Evolutionary conservation across 805 yeast genomes (phyloP).

Genomic region (Starmera dryadoides): DNA sequence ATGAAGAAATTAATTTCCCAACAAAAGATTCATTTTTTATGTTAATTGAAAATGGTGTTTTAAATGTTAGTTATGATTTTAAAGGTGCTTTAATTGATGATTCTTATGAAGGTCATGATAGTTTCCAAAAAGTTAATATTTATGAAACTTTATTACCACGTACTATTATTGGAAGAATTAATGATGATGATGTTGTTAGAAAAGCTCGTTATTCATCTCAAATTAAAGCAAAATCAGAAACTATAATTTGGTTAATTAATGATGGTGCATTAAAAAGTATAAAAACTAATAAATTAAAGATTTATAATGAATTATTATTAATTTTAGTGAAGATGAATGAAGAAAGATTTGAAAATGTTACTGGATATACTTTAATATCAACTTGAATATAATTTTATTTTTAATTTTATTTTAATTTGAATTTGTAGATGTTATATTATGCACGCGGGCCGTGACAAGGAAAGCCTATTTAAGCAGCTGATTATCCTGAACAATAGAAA

Average conservation of each 20-base stretch:
- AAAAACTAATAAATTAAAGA: constrained; percentile 38
- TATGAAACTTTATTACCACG: constrained; percentile 43
- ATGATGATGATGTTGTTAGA: constrained; percentile 20
- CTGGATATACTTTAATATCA: constrained; percentile 69
- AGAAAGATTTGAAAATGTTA: constrained; percentile 65
- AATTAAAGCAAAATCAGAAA: constrained; percentile 51
- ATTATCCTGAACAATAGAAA: too few species aligned
- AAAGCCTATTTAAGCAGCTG: too few species aligned
- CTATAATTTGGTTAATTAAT: constrained; percentile 64
- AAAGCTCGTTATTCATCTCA: constrained; percentile 33
- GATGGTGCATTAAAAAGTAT: constrained; percentile 37
- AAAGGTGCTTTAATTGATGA: constrained; percentile 7
- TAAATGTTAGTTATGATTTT: constrained; percentile 45
- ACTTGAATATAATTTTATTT: constrained; percentile 22
- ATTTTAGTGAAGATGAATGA: constrained; percentile 58
- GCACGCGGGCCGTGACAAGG: too few species aligned
- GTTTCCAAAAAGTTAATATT: constrained; percentile 20
- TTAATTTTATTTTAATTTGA: too few species aligned
- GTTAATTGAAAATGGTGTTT: constrained; percentile 49
- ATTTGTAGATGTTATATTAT: too few species aligned
- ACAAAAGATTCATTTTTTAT: constrained; percentile 35
- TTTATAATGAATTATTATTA: constrained; percentile 57
- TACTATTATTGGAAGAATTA: constrained; percentile 45
- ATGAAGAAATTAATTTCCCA: constrained; percentile 41
- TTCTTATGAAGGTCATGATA: not conserved